Evolutionary conservation across 2,329 filamentous ascomycete genomes (phyloP), one percentile per base, ranked within the genome.

Genomic region (Fusarium sp.): DNA sequence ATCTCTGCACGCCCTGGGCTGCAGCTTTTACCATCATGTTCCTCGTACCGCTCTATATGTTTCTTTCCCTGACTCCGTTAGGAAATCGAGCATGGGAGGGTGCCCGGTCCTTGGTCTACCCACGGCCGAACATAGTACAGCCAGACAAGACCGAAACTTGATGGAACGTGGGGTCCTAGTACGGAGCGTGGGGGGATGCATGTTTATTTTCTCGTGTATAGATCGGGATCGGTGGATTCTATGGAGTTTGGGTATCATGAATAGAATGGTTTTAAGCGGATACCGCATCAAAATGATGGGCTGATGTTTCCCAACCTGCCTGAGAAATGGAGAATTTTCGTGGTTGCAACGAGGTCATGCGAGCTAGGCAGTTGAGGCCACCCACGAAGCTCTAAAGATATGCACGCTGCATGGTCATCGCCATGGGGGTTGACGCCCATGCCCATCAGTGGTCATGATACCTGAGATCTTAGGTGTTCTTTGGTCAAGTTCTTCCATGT

Each of bases 21-120:
- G 20, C 60, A 29, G 67, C 75, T 6, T 27, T 74, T 20, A 31
- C 37, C 35, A 64, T 77, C 57, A 65, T 79, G 67, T 7, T 69
- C 0, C 13, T 73, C 20, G 33, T 37, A 8, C 31, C 64, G 11
- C 10, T 64, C 29, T 64, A 29, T 14, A 6, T 70, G 37, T 76
- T 60, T 56, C 33, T 65, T 63, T 31, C 13, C 11, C 65, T 20
- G 37, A 67, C 68, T 11, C 14, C 67, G 27, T 57, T 45, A 24
- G 74, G 71, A 13, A 64, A 70, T 5, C 24, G 39, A 54, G 39
- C 50, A 35, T 76, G 67, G 74, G 43, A 65, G 11, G 27, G 22
- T 5, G n/a, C 56, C 20, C 13, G 52, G 22, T 16, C 14, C 54
- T 60, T 64, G 57, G 56, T 43, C 37, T 27, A 48, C 29, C 59